Evolutionary conservation across 768 basidiomycete species (phyloP), one percentile per base, ranked within the genome.

Genomic region (Mycena latifolia): DNA sequence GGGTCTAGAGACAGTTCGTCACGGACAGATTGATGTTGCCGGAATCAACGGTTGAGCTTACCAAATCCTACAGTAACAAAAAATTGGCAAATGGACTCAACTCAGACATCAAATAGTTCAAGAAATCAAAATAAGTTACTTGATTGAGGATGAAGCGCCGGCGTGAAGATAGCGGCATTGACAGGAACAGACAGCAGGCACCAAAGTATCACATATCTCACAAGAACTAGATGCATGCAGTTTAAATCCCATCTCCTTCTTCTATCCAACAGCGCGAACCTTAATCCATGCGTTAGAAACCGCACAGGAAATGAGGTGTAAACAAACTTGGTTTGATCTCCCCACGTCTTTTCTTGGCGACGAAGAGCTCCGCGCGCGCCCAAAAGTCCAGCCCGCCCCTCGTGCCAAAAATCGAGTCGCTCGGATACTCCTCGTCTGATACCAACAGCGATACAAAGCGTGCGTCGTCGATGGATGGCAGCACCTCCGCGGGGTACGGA

Each of bases 211-310:
- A n/a, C n/a, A n/a, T n/a, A n/a, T n/a, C n/a, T n/a, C n/a, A n/a
- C n/a, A n/a, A n/a, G n/a, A n/a, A n/a, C n/a, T n/a, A 35, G 33
- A 35, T 35, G 41, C 41, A 22, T 8, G n/a, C 41, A 20, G 6
- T n/a, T 46, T 17, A 61, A 28, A 63, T 56, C 4, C 61, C 61
- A n/a, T 63, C 61, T 20, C n/a, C 54, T 0, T 15, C 27, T 7
- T 50, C 62, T 20, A 63, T 63, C 47, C 55, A 63, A 27, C 55
- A 56, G 28, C 55, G 55, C 7, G 62, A 63, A 35, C 24, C 62
- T 63, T n/a, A 22, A 5, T n/a, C 22, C 11, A 37, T 8, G 10
- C 15, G 17, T 53, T 22, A 46, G 35, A 14, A 37, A 8, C n/a
- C 5, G 14, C 5, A 12, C 14, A 37, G 17, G 5, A 31, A 1